Percentiles rank a stretch among this genome's conserved stretches.
phyloP scores from a whole-genome alignment of 805 yeast species.

The Lipomyces orientalis region DNA sequence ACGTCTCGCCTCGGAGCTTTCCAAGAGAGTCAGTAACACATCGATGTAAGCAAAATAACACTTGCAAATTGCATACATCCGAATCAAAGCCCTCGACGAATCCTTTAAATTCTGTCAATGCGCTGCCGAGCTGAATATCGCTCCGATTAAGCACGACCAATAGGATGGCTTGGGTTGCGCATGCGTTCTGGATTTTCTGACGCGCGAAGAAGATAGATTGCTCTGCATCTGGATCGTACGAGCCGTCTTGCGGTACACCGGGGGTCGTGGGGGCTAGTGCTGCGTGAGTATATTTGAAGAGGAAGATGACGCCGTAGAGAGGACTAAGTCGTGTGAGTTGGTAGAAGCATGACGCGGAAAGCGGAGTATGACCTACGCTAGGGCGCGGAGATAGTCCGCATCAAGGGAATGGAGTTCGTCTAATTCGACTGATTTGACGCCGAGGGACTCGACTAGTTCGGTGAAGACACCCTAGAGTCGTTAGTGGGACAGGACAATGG shows the following conservation, averaged over 20 bases:
- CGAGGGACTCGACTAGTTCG: constrained; percentile 62
- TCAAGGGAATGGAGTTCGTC: constrained; percentile 65
- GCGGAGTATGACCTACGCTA: constrained; percentile 34
- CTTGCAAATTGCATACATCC: constrained; percentile 12
- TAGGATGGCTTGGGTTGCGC: constrained; percentile 75
- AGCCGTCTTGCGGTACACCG: constrained; percentile 52
- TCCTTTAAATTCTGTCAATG: constrained; percentile 53
- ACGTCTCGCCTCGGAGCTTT: constrained; percentile 60
- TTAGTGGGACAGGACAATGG: constrained; percentile 31
- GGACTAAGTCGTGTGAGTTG: constrained; percentile 42
- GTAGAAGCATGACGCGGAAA: neutral
- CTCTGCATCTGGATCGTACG: constrained; percentile 48
- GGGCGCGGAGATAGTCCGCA: constrained; percentile 47
- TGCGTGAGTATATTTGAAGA: constrained; percentile 63
- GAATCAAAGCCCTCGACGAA: constrained; percentile 63
- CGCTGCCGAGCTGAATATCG: constrained; percentile 55
- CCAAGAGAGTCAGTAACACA: neutral
- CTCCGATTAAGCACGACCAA: constrained; percentile 58
- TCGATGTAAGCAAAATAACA: neutral
- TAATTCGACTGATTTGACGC: constrained; percentile 59
- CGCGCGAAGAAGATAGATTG: constrained; percentile 61
- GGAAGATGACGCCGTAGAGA: constrained; percentile 63
- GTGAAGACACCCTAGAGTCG: constrained; percentile 63
- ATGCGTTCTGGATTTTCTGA: constrained; percentile 70
- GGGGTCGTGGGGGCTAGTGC: constrained; percentile 39